Percentiles rank a stretch among this genome's conserved stretches.
These are phyloP conservation scores for Eremothecium cymbalariae DNA, from an alignment of 1,139 yeast species.

Conservation along the genomic window DNA sequence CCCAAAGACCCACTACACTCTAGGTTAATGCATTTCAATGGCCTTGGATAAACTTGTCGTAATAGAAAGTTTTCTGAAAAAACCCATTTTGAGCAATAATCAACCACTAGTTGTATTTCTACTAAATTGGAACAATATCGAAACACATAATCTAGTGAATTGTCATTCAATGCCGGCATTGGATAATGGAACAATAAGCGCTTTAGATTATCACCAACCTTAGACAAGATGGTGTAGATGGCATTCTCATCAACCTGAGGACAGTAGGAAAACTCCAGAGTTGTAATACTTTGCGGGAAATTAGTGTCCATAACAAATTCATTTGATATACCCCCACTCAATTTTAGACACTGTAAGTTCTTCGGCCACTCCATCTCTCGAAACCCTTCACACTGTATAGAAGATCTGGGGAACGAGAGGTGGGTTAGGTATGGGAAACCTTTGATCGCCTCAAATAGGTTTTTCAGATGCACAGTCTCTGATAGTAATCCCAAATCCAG, in stretches of 20 bases:
- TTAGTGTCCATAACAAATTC: constrained; percentile 58
- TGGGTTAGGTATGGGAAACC: constrained; percentile 57
- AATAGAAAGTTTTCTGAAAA: constrained; percentile 48
- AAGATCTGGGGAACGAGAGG: constrained; percentile 81
- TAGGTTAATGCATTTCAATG: constrained; percentile 56
- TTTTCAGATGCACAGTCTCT: constrained; percentile 77
- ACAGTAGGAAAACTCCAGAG: constrained; percentile 78
- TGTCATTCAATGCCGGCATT: constrained; percentile 67
- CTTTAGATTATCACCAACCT: constrained; percentile 57
- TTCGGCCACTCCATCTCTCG: constrained; percentile 62
- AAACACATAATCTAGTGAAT: constrained; percentile 67
- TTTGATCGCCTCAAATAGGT: constrained; percentile 66
- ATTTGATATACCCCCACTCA: constrained; percentile 86
- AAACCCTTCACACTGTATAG: constrained; percentile 63
- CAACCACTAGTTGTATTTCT: constrained; percentile 64
- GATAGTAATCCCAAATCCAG: constrained; percentile 84
- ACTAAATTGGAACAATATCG: constrained; percentile 64
- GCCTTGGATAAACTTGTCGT: constrained; percentile 35
- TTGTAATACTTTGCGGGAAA: constrained; percentile 65
- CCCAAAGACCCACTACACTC: constrained; percentile 89
- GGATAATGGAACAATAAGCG: constrained; percentile 71
- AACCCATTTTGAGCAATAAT: constrained; percentile 62
- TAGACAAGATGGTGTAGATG: constrained; percentile 49
- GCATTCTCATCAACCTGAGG: constrained; percentile 63
- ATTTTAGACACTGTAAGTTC: constrained; percentile 56